Base-by-base conservation (phyloP, 1,284 basidiomycete genomes). In the Kwoniella shivajii region DNA sequence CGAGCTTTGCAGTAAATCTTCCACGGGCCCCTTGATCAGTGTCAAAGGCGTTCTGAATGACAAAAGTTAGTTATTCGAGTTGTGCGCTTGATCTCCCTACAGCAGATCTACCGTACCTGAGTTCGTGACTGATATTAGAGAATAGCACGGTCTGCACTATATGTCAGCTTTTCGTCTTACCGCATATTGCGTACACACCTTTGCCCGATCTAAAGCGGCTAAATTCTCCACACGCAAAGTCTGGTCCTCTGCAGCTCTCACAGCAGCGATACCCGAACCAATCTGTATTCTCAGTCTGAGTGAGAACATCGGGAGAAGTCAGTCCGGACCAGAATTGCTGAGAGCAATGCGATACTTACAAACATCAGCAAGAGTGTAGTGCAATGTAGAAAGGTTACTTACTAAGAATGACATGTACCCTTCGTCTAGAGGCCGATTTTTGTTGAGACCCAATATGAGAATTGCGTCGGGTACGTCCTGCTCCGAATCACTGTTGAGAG, bases 121-220 rank as follows among this genome's bases (percentile, higher is more conserved):
- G 63, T 56, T 79, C 76, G 63, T 77, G 77, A 4, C 66, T 70
- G 44, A 78, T 66, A 54, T 74, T 75, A 24, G 71, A 72, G 62
- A 76, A 74, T 24, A 77, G 64, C 30, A 68, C 24, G 20, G 60
- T 71, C 60, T 59, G 52, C 7, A 9, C 16, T n/a, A 26, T 1
- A n/a, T 33, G 18, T 30, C 11, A 31, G 44, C 13, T 11, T 22
- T 29, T 22, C 20, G 18, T 27, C 27, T 24, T 14, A 5, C 26
- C 5, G 9, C 5, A 14, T 20, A 4, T 16, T 9, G 16, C 38
- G 60, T 61, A 41, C 60, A 42, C n/a, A 61, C 61, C 55, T 76
- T 78, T 1, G 78, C 77, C 10, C 75, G 62, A 45, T 80, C 78
- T 18, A 81, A 65, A 3, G 69, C 66, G 13, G 76, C 73, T 7